Percentiles rank a stretch among this genome's conserved stretches.
Evolutionary conservation across 352 stramenopile species (phyloP).

Genomic region (Phytophthora pinifolia): DNA sequence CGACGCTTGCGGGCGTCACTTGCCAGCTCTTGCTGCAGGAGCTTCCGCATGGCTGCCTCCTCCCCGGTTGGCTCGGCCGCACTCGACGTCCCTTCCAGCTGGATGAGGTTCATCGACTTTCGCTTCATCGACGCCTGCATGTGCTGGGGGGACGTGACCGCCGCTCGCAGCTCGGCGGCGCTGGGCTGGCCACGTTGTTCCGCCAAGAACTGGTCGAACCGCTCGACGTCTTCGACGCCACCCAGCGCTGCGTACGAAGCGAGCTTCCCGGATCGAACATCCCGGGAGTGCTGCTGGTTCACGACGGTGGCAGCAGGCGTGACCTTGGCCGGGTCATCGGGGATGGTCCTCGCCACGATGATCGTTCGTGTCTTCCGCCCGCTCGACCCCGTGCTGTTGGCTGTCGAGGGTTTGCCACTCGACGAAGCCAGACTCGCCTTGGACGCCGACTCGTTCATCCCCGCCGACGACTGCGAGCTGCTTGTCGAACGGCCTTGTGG

Average conservation of each 20-base stretch:
- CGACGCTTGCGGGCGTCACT: constrained; percentile 44
- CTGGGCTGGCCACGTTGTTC: constrained; percentile 37
- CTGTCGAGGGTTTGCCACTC: constrained; percentile 35
- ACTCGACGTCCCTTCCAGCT: constrained; percentile 12
- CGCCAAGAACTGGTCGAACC: constrained; percentile 58
- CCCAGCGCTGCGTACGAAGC: constrained; percentile 66
- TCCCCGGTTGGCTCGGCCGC: background rate
- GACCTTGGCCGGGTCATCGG: constrained; percentile 15
- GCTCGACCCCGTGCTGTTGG: constrained; percentile 22
- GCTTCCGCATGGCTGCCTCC: constrained; percentile 15
- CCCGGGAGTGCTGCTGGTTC: constrained; percentile 25
- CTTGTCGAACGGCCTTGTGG: too few relatives aligned
- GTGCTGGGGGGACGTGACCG: constrained; percentile 20
- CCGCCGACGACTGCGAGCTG: too few relatives aligned
- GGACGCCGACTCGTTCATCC: constrained; percentile 53
- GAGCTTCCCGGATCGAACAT: constrained; percentile 45
- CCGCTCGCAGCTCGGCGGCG: constrained; percentile 31
- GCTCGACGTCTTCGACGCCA: constrained; percentile 48
- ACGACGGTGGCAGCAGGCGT: constrained; percentile 3
- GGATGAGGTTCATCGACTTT: constrained; percentile 34
- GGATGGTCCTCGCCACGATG: constrained; percentile 48
- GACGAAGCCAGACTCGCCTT: constrained; percentile 37
- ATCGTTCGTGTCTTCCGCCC: constrained; percentile 50
- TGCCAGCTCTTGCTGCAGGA: constrained; percentile 34
- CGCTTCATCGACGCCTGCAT: constrained; percentile 40